These are phyloP conservation scores for Cavenderia fasciculata DNA, from an alignment of 78 protist genomes.

Conservation along the genomic window DNA sequence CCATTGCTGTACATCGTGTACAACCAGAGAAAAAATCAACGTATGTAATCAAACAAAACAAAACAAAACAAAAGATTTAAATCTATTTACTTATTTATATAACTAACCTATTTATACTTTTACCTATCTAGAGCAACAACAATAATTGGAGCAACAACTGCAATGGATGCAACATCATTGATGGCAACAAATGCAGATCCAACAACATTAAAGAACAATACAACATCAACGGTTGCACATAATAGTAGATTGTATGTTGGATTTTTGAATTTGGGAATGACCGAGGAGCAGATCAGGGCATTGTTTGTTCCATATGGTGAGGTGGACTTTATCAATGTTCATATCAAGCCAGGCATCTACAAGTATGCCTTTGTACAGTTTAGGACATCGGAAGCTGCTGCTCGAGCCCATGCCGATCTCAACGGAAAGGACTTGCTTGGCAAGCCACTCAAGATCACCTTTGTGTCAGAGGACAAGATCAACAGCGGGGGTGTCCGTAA, in stretches of 20 bases:
- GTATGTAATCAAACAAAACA: too few species aligned
- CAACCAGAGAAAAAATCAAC: conserved; percentile 45
- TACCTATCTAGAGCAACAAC: too few species aligned
- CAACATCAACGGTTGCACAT: not conserved
- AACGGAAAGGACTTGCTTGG: conserved; percentile 68
- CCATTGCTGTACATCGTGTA: conserved; percentile 30
- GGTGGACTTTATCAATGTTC: conserved; percentile 34
- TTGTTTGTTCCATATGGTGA: conserved; percentile 31
- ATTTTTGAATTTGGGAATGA: not conserved
- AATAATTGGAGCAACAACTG: too few species aligned
- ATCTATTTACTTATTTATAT: too few species aligned
- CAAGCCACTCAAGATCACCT: conserved; percentile 20
- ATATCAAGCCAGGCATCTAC: conserved; percentile 26
- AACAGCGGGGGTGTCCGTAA: too few species aligned
- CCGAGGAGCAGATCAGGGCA: conserved; percentile 34
- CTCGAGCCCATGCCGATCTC: conserved; percentile 11
- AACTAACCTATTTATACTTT: too few species aligned
- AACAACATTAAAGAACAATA: too few species aligned
- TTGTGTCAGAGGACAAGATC: conserved; percentile 40
- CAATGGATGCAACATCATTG: too few species aligned
- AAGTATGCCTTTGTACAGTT: conserved; percentile 65
- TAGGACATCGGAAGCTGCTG: conserved; percentile 22
- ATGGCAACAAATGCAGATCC: too few species aligned
- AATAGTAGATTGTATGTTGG: conserved; percentile 51
- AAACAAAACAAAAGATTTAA: too few species aligned